Evolutionary conservation across 371 early-diverging fungal genomes (phyloP).

Genomic region (Rhizopus sp.): DNA sequence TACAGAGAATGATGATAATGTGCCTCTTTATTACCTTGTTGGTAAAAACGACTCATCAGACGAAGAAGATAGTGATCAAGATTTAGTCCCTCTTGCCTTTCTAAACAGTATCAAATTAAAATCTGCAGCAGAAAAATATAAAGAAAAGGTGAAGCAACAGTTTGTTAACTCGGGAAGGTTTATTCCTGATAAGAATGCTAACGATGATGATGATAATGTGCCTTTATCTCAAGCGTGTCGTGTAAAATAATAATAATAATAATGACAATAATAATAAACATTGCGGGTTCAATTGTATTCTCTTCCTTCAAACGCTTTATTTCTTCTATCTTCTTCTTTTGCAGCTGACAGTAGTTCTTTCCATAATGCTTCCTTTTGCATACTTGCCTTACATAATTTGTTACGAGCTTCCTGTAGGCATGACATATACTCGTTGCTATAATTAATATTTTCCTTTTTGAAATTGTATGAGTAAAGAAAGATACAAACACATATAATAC

Average conservation of each 20-base stretch:
- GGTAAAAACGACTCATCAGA: background rate
- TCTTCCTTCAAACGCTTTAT: slow-evolving; percentile 12
- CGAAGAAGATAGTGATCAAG: slow-evolving; percentile 24
- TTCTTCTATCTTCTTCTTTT: slow-evolving; percentile 38
- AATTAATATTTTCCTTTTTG: slow-evolving; percentile 52
- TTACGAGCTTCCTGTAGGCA: slow-evolving; percentile 49
- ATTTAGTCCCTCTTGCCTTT: slow-evolving; percentile 22
- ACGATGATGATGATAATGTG: slow-evolving; percentile 20
- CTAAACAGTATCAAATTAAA: slow-evolving; percentile 16
- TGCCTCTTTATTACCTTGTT: slow-evolving; percentile 18
- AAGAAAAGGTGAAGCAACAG: slow-evolving; percentile 20
- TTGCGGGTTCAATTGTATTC: background rate
- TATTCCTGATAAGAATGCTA: background rate
- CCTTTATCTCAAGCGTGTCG: slow-evolving; percentile 18
- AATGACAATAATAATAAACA: slow-evolving; percentile 1
- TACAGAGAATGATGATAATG: slow-evolving; percentile 11
- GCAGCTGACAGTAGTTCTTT: slow-evolving; percentile 42
- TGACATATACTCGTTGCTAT: slow-evolving; percentile 50
- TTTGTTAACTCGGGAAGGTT: slow-evolving; percentile 2
- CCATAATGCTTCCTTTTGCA: slow-evolving; percentile 50
- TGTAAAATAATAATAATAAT: slow-evolving; percentile 6
- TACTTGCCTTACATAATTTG: slow-evolving; percentile 46
- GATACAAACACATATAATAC: background rate
- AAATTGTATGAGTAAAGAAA: background rate
- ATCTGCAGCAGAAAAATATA: slow-evolving; percentile 30